phyloP scores from a whole-genome alignment of 2,329 filamentous ascomycete genomes.

The Phoma sp. region DNA sequence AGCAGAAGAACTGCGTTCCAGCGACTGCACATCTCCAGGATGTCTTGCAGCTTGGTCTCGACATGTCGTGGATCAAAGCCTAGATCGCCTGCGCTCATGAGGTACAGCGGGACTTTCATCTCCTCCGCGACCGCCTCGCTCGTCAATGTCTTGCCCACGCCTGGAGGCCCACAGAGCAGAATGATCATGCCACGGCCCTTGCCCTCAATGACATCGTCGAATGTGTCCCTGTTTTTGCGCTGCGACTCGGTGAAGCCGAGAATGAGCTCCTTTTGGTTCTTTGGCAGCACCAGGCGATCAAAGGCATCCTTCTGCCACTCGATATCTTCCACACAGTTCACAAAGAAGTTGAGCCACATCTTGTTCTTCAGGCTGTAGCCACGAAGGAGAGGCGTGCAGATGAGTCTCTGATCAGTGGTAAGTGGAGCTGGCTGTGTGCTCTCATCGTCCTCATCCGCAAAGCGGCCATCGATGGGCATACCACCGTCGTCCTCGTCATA shows the following conservation, averaged over 20 bases:
- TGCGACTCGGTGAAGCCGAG: conserved; percentile 83
- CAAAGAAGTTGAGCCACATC: conserved; percentile 84
- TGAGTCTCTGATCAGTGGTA: conserved; percentile 79
- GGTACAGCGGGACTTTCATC: conserved; percentile 82
- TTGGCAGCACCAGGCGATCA: conserved; percentile 75
- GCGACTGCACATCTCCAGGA: conserved; percentile 58
- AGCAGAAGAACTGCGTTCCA: conserved; percentile 63
- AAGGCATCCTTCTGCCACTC: conserved; percentile 84
- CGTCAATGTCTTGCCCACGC: conserved; percentile 87
- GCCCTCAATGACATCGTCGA: conserved; percentile 72
- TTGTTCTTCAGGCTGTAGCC: conserved; percentile 89
- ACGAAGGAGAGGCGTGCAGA: conserved; percentile 80
- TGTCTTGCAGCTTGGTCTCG: conserved; percentile 55
- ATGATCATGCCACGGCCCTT: conserved; percentile 85
- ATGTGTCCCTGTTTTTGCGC: conserved; percentile 76
- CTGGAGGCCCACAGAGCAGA: conserved; percentile 82
- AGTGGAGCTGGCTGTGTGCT: conserved; percentile 60
- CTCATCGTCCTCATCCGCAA: conserved; percentile 21
- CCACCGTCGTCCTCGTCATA: conserved; percentile 18
- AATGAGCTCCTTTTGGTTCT: conserved; percentile 69
- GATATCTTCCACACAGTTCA: conserved; percentile 79
- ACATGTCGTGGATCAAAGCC: conserved; percentile 55
- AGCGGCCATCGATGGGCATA: conserved; percentile 19
- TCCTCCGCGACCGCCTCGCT: conserved; percentile 85
- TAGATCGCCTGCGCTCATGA: conserved; percentile 74